These are phyloP conservation scores for Mucor lusitanicus DNA, from an alignment of 371 early-diverging fungal genomes.

Conservation along the genomic window DNA sequence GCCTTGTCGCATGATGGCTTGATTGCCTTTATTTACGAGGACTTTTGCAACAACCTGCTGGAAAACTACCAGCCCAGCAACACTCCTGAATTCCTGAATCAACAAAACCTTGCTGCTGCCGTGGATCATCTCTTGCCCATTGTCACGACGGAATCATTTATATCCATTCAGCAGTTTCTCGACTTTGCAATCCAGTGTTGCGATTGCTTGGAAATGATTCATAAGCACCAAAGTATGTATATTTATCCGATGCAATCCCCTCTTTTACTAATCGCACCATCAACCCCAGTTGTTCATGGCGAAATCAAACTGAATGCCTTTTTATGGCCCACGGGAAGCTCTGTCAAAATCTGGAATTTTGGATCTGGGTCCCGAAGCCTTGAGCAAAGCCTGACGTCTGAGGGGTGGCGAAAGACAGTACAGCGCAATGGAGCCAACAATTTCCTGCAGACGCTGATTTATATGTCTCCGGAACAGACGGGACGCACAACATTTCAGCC, in stretches of 20 bases:
- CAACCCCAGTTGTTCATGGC: slow-evolving; percentile 43
- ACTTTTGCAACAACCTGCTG: slow-evolving; percentile 36
- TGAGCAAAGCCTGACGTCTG: slow-evolving; percentile 45
- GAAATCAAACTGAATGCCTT: slow-evolving; percentile 49
- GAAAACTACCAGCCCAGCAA: slow-evolving; percentile 29
- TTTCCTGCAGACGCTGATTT: slow-evolving; percentile 41
- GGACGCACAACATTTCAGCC: slow-evolving; percentile 62
- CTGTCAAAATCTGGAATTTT: slow-evolving; percentile 49
- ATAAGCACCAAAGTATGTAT: slow-evolving; percentile 39
- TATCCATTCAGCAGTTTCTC: slow-evolving; percentile 31
- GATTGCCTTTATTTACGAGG: slow-evolving; percentile 42
- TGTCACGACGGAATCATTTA: background rate
- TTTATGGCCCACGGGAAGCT: slow-evolving; percentile 31
- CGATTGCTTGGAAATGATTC: slow-evolving; percentile 46
- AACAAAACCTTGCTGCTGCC: background rate
- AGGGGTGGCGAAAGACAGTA: slow-evolving; percentile 49
- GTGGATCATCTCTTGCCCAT: background rate
- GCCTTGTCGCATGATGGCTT: slow-evolving; percentile 24
- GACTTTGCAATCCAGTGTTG: slow-evolving; percentile 53
- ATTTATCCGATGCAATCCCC: background rate
- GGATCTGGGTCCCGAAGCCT: slow-evolving; percentile 44
- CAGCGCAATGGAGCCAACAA: slow-evolving; percentile 34
- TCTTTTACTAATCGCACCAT: background rate
- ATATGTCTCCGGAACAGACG: slow-evolving; percentile 63
- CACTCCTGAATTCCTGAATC: slow-evolving; percentile 14